phyloP scores from a whole-genome alignment of 2,329 filamentous ascomycete species.

The Zasmidium citrigriseum region DNA sequence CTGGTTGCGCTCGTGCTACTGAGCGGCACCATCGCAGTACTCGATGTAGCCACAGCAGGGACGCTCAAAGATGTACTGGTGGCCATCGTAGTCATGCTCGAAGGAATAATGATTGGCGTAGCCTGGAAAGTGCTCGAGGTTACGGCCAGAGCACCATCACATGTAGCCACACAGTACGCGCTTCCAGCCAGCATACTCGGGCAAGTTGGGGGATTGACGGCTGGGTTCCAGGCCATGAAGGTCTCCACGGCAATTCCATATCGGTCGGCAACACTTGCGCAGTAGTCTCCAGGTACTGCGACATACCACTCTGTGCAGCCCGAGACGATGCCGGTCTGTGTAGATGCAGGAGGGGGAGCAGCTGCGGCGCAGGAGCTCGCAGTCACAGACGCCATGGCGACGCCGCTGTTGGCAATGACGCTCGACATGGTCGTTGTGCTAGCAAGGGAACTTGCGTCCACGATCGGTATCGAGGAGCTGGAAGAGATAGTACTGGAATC shows the following conservation, averaged over 20 bases:
- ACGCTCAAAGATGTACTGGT: background rate
- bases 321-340: conserved; percentile 24
- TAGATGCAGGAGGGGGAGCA: conserved; percentile 23
- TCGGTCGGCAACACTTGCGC: conserved; percentile 21
- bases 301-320: conserved; percentile 30
- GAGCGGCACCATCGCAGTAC: background rate
- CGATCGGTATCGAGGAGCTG: background rate
- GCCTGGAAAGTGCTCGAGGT: background rate
- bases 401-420: background rate
- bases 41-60: background rate
- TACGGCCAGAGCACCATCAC: conserved; percentile 1
- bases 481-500: background rate
- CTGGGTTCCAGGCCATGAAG: conserved; percentile 31
- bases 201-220: conserved; percentile 24
- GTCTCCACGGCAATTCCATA: conserved; percentile 21
- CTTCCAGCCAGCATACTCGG: conserved; percentile 22
- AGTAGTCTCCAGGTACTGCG: conserved; percentile 26
- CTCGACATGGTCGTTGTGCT: background rate
- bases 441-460: background rate
- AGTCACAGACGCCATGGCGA: background rate
- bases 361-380: background rate
- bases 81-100: background rate
- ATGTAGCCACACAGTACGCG: conserved; percentile 30
- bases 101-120: background rate
- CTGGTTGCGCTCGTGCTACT: background rate